Base-by-base conservation (phyloP, 2,329 filamentous ascomycete genomes). In the Cladobotryum mycophilum region DNA sequence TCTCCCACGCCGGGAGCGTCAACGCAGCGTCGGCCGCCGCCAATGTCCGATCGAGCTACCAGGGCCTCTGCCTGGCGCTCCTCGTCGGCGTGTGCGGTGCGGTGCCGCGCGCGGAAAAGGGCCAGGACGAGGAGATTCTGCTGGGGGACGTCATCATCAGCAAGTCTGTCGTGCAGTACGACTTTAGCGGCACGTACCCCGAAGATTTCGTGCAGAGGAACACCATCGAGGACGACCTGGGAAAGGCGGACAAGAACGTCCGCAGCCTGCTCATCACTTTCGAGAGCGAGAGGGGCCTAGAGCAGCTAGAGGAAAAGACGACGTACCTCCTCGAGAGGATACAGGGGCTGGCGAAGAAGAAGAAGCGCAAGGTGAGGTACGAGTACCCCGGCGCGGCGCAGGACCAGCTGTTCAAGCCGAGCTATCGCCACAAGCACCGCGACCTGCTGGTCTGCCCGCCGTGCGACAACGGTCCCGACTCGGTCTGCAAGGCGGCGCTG, bases 21-120 rank as follows among this genome's bases (percentile, higher is more conserved):
- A 61, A 45, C 36, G 60, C 65, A 0, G 62, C 65, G 2, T 54
- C 48, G 20, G 54, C 56, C 0, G 57, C 64, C 1, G 52, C 59
- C 1, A 60, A 55, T 25, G 47, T 70, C 9, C 57, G 61, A 0
- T 56, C 55, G 3, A 72, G 65, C 46, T 73, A 66, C 44, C 45
- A 48, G 0, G 50, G 53, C 9, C 48, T 74, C 12, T 58, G 54
- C 18, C 56, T 70, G 0, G 66, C 56, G 3, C 41, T 73, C 1
- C 34, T 73, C 1, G 67, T 68, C 3, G 70, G 71, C 0, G 56
- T 73, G 1, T 73, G 69, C 48, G 70, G 68, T 5, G 68, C 62
- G 11, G 58, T 64, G 5, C 68, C 69, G 11, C 34, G 41, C 9
- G 25, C 25, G 8, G n/a, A 22, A 3, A 17, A 13, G 35, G 33